phyloP scores from a whole-genome alignment of 805 yeast species.

The Ogataea thermomethanolica region DNA sequence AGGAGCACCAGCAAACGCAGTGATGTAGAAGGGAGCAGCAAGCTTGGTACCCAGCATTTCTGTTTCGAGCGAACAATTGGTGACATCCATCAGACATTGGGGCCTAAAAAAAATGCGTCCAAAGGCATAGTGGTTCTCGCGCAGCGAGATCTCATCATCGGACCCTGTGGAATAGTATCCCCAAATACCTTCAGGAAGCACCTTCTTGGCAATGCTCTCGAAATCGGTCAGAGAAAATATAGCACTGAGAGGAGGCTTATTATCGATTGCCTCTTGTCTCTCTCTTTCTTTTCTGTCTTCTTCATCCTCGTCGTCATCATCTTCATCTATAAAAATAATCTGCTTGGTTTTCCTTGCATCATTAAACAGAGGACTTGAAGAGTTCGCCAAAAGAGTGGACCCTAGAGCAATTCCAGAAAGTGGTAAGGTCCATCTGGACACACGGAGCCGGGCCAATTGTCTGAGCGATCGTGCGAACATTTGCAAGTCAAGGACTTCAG shows the following conservation, averaged over 20 bases:
- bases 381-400: background rate
- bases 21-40: constrained; percentile 76
- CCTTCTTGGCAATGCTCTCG: constrained; percentile 76
- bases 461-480: constrained; percentile 7
- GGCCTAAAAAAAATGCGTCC: constrained; percentile 88
- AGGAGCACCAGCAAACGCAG: constrained; percentile 87
- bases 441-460: background rate
- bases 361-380: constrained; percentile 11
- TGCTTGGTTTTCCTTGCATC: constrained; percentile 19
- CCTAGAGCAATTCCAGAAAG: constrained; percentile 10
- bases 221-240: constrained; percentile 80
- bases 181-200: constrained; percentile 75
- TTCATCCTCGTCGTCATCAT: constrained; percentile 27
- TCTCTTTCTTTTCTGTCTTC: constrained; percentile 34
- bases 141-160: constrained; percentile 82
- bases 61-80: constrained; percentile 55
- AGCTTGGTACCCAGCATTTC: constrained; percentile 64
- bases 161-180: constrained; percentile 88
- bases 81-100: constrained; percentile 70
- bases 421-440: background rate
- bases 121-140: constrained; percentile 87
- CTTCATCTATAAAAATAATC: constrained; percentile 26
- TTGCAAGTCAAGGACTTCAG: too few relatives aligned
- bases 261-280: constrained; percentile 38
- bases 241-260: constrained; percentile 65